These are phyloP conservation scores for Arthrocladium fulminans DNA, from an alignment of 2,329 filamentous ascomycete genomes.

Conservation along the genomic window DNA sequence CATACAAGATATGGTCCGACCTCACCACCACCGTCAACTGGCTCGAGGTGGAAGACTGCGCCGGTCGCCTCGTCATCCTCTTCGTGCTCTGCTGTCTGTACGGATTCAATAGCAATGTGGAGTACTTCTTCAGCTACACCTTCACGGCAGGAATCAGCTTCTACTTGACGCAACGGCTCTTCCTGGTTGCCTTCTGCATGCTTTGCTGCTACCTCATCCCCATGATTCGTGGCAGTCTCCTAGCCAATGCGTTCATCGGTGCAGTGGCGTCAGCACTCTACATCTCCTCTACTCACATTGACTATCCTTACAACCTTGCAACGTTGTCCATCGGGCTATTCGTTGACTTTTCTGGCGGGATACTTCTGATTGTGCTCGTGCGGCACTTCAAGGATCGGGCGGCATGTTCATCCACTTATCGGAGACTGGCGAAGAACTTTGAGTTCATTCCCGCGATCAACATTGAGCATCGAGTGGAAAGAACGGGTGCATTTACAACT, in stretches of 20 bases:
- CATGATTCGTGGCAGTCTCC: slow-evolving; percentile 50
- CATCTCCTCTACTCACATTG: slow-evolving; percentile 52
- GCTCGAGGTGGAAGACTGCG: slow-evolving; percentile 56
- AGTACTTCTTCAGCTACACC: slow-evolving; percentile 28
- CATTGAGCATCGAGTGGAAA: slow-evolving; percentile 58
- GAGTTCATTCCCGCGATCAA: slow-evolving; percentile 56
- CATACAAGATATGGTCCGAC: slow-evolving; percentile 57
- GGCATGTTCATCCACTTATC: background rate
- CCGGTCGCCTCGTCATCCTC: slow-evolving; percentile 50
- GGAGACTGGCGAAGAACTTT: slow-evolving; percentile 28
- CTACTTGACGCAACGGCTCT: slow-evolving; percentile 51
- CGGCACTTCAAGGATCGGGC: slow-evolving; percentile 6
- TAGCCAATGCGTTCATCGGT: slow-evolving; percentile 38
- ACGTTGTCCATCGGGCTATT: slow-evolving; percentile 49
- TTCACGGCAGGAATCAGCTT: slow-evolving; percentile 53
- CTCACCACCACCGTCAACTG: slow-evolving; percentile 49
- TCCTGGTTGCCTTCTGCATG: slow-evolving; percentile 42
- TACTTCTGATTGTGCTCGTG: slow-evolving; percentile 35
- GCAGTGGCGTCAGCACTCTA: slow-evolving; percentile 47
- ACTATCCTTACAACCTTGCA: slow-evolving; percentile 46
- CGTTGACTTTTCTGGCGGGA: slow-evolving; percentile 42
- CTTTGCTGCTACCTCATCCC: slow-evolving; percentile 44
- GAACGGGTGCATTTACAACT: slow-evolving; percentile 56
- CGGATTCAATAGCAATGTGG: slow-evolving; percentile 37
- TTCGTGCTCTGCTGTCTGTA: slow-evolving; percentile 52